Base-by-base conservation (phyloP, 1,284 basidiomycete species). In the Ceratobasidium sp. region DNA sequence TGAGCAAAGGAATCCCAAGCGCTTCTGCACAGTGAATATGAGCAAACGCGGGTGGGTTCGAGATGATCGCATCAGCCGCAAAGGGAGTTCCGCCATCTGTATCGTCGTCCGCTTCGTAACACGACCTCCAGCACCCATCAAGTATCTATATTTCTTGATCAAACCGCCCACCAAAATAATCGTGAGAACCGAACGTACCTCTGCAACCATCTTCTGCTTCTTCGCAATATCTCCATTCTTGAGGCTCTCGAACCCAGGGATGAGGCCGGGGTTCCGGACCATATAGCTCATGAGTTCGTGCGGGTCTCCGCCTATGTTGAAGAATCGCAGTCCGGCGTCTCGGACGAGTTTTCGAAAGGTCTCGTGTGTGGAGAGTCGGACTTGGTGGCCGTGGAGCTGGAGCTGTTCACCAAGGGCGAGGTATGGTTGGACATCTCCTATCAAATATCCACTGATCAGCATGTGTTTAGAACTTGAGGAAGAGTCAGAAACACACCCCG, bases 361-460 rank as follows among this genome's bases (percentile, higher is more conserved):
- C 71, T 83, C 84, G 77, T 91, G 90, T 0, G 89, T 88, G 0
- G 88, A 89, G 32, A 91, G 86, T 2, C 90, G 84, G 38, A 91
- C 85, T 9, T 85, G 83, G 79, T 92, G 89, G 0, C 87, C 87
- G 76, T 87, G 82, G 46, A 81, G 79, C n/a, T 84, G 79, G 0
- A 92, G 81, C n/a, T 82, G 80, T 73, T 87, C 83, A 3, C 87
- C 88, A 0, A 91, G 82, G 0, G 89, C 89, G 18, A 91, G 81
- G 77, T 88, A 91, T 0, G 89, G 90, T 78, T 91, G 89, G 0
- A 92, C 89, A 76, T 91, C 89, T 44, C 89, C 89, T 87, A 8
- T 44, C 30, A 21, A 14, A 14, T 26, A 21, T 18, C 46, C 5
- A 58, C 3, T 38, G 3, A 11, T n/a, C 32, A 47, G 58, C 26